Base-by-base conservation (phyloP, 1,284 basidiomycete genomes). In the Sanghuangporus weigelae region DNA sequence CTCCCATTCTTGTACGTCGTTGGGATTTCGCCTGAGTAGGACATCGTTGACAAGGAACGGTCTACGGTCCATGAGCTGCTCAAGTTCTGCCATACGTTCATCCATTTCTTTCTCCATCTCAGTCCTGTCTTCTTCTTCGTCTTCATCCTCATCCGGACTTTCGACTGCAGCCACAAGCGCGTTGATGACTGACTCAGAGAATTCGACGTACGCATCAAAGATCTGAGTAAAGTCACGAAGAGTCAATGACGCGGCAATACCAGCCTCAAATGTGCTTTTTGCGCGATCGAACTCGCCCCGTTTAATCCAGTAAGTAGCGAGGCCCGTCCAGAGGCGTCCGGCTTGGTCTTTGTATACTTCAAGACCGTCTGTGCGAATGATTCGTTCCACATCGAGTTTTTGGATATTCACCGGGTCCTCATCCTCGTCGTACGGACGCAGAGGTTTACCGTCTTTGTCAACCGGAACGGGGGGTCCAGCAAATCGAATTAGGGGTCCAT, bases 1-100 rank as follows among this genome's bases (percentile, higher is more conserved):
- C 78, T 98, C 96, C 97, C 97, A 99, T 74, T 99, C 97, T 70
- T 97, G 95, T 0, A 99, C 96, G 71, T 99, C 97, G 71, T 98
- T 94, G 0, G 95, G 93, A 79, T 99, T 99, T 69, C 97, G 81
- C 63, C 97, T 81, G 31, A 99, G 77, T 36, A 99, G 77, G 2
- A 99, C 97, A 69, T 98, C 96, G 73, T 99, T 99, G 60, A 98
- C 89, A 64, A 99, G 80, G 83, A 99, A 99, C 2, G 95, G 97
- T 69, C 97, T 78, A 49, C 96, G 83, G 73, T 99, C 97, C 86
- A 98, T 97, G 67, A 99, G 76, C 61, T 89, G 89, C 75, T 98
- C 96, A 71, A 99, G 97, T 65, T 90, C 89, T 74, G 90, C 90
- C 93, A 99, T 98, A 69, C 89, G 86, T 54, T 77, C 75, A 72